A percentile compares a stretch with the other conserved stretches of the same genome.
phyloP scores from a whole-genome alignment of 208 protist species.

The Acanthamoeba castellanii region DNA sequence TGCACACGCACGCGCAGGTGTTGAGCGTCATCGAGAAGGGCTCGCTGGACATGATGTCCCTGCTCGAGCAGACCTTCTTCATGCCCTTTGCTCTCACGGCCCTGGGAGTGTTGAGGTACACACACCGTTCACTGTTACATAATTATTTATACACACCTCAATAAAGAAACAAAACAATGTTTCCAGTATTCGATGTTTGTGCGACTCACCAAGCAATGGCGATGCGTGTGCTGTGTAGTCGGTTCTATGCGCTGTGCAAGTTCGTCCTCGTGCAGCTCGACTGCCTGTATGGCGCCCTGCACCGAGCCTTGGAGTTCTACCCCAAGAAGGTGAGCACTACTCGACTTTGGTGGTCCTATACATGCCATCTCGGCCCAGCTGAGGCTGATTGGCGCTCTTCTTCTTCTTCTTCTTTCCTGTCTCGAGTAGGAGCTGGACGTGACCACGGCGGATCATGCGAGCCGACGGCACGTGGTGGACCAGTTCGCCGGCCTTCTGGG shows the following conservation, averaged over 20 bases:
- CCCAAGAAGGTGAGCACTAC: neutral
- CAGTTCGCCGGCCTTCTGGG: neutral
- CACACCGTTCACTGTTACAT: too few relatives aligned
- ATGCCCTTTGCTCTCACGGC: conserved; percentile 3
- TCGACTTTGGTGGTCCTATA: neutral
- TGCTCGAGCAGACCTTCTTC: conserved; percentile 51
- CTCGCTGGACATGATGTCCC: neutral
- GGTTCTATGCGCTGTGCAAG: conserved; percentile 9
- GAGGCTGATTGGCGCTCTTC: too few relatives aligned
- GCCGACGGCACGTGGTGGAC: neutral
- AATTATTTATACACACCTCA: too few relatives aligned
- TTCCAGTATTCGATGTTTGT: too few relatives aligned
- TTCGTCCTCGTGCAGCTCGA: conserved; percentile 5
- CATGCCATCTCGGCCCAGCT: too few relatives aligned
- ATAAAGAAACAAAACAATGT: too few relatives aligned
- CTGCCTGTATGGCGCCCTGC: neutral
- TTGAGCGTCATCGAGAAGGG: neutral
- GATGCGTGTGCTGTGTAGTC: neutral
- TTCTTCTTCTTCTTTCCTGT: neutral
- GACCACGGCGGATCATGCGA: too few relatives aligned
- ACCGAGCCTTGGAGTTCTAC: neutral
- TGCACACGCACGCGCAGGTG: neutral
- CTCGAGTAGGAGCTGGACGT: too few relatives aligned
- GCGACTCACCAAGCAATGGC: neutral
- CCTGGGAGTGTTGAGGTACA: neutral